Evolutionary conservation across 192 early-diverging fungal genomes (phyloP).

Genomic region (Backusella liffmaniae): DNA sequence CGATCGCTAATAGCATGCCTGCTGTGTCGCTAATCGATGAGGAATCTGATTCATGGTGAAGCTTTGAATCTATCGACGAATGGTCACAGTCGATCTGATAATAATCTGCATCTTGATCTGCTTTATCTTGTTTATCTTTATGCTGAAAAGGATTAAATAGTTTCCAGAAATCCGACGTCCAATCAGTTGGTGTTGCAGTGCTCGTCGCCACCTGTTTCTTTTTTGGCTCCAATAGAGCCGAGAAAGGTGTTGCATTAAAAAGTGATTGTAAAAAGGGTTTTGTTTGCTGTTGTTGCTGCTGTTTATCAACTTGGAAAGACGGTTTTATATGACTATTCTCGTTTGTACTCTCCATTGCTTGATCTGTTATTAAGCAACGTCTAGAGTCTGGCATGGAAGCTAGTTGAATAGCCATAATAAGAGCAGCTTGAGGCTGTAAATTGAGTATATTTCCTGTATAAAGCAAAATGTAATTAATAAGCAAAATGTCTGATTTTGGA

Average conservation of each 20-base stretch:
- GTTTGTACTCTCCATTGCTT: neutral
- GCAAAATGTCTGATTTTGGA: neutral
- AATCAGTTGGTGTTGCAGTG: neutral
- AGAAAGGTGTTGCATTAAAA: conserved; percentile 3
- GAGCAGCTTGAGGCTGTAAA: conserved; percentile 19
- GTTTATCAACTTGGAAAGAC: neutral
- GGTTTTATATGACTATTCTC: neutral
- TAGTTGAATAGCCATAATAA: conserved; percentile 20
- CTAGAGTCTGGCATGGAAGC: conserved; percentile 9
- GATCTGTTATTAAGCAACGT: neutral
- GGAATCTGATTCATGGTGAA: neutral
- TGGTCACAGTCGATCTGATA: conserved; percentile 16
- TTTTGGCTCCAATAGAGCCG: neutral
- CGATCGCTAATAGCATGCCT: conserved; percentile 14
- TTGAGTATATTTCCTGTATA: conserved; percentile 13
- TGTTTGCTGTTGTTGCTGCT: neutral
- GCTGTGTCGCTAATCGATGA: neutral
- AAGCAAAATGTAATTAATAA: neutral
- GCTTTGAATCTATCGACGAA: neutral
- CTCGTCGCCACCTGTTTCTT: neutral
- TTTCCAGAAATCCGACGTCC: conserved; percentile 17
- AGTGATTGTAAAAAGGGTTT: conserved; percentile 11
- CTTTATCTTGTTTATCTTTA: neutral
- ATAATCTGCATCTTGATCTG: neutral
- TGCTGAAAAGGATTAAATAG: neutral